A percentile compares a stretch with the other conserved stretches of the same genome.
Conservation (phyloP, 2,329 filamentous ascomycete species). For the Ophiostoma ulmi region DNA sequence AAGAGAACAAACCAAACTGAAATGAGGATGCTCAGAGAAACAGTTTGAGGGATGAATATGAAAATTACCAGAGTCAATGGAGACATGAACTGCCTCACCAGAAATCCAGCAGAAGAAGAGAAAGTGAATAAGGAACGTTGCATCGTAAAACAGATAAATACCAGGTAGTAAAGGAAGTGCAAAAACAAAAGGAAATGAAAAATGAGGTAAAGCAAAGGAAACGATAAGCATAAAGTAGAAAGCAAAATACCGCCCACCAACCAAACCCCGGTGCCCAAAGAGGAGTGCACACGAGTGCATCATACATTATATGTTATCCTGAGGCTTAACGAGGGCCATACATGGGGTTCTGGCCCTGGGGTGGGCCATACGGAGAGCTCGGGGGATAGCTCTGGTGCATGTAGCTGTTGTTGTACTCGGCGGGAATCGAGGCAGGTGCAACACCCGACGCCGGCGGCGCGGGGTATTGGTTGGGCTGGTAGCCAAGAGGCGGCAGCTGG, state of each 20-base stretch:
- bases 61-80: background rate
- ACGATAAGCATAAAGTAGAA: background rate
- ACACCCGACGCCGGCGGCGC: constrained; percentile 54
- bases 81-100: background rate
- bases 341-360: constrained; percentile 51
- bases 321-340: constrained; percentile 42
- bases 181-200: background rate
- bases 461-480: constrained; percentile 62
- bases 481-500: constrained; percentile 71
- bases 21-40: background rate
- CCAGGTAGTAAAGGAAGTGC: background rate
- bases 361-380: constrained; percentile 54
- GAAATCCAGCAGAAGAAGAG: background rate
- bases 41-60: background rate
- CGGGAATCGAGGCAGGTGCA: constrained; percentile 49
- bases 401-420: constrained; percentile 51
- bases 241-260: constrained; percentile 1
- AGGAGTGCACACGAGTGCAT: constrained; percentile 34
- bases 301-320: background rate
- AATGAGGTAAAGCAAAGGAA: background rate
- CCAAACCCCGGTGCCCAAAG: background rate
- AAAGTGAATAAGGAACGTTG: constrained; percentile 2
- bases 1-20: background rate
- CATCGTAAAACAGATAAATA: constrained; percentile 1
- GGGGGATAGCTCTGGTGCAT: constrained; percentile 56